Percentiles rank a stretch among this genome's conserved stretches.
phyloP scores from a whole-genome alignment of 768 basidiomycete species.

The Macrolepiota dolichaula region DNA sequence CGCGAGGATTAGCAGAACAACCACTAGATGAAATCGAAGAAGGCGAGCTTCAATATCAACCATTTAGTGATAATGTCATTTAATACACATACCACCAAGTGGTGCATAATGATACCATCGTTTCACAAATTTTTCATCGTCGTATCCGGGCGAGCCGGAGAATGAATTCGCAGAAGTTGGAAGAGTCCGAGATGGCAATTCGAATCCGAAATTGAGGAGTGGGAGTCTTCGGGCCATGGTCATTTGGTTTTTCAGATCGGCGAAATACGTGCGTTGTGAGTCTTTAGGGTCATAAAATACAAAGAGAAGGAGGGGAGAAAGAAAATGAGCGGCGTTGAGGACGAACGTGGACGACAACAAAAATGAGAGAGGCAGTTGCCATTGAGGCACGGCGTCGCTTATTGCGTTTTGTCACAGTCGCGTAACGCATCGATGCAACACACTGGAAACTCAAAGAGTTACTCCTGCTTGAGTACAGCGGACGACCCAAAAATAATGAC shows the following conservation, averaged over 20 bases:
- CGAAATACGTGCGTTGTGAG: not conserved
- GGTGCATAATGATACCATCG: slow-evolving; percentile 59
- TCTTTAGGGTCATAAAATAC: slow-evolving; percentile 12
- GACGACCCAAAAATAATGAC: not conserved
- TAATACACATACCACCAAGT: slow-evolving; percentile 41
- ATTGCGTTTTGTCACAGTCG: not conserved
- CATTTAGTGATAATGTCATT: not conserved
- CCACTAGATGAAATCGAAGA: slow-evolving; percentile 20
- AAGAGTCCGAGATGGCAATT: slow-evolving; percentile 13
- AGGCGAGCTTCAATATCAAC: not conserved
- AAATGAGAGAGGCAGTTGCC: not conserved
- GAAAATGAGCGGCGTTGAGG: slow-evolving; percentile 1
- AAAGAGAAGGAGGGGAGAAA: not conserved
- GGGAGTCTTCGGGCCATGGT: slow-evolving; percentile 21
- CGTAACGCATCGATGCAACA: not conserved
- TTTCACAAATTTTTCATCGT: slow-evolving; percentile 31
- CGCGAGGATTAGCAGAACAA: slow-evolving; percentile 55
- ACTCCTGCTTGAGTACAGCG: not conserved
- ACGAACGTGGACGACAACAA: not conserved
- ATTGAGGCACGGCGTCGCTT: not conserved
- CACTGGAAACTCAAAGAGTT: not conserved
- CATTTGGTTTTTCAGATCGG: not conserved
- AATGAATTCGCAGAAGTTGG: not conserved
- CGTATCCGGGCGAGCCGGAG: slow-evolving; percentile 14
- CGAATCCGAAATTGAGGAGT: slow-evolving; percentile 18